Evolutionary conservation across 2,329 filamentous ascomycete genomes (phyloP), one percentile per base, ranked within the genome.

Genomic region (Colletotrichum agaves): DNA sequence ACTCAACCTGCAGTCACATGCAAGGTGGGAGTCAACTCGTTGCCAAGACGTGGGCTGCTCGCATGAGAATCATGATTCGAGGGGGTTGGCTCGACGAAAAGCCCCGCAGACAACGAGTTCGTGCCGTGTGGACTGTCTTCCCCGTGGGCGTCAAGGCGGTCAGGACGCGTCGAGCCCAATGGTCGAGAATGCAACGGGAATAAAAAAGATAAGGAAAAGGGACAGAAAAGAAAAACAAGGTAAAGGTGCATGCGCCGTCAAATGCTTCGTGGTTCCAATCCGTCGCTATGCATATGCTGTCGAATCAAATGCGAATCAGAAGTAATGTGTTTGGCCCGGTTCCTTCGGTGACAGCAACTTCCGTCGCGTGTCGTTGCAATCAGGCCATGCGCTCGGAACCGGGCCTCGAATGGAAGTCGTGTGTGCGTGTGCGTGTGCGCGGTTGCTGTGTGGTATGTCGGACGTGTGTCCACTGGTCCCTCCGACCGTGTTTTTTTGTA

Each of bases 251-350:
- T 58, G 61, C 61, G 61, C 61, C 46, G 12, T 67, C 46, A 58
- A 67, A 67, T 64, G 64, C 64, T 27, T 67, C 52, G 47, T 69
- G 37, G 21, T 39, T 43, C 57, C 61, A 27, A 17, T 27, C 56
- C 52, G 27, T 70, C 68, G 68, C 68, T 70, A 70, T 70, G 68
- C 68, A 66, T 61, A 41, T 70, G 61, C 55, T 62, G 57, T 43
- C 37, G 46, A 67, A 63, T 43, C 46, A 56, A 60, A 60, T 52
- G 33, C 41, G 63, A 49, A 43, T 49, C 41, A 39, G 55, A 37
- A 8, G 31, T 44, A 23, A 15, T 46, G 41, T 49, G 50, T 56
- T 31, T 60, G 44, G 44, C 19, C 23, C 46, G 43, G 23, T 59
- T n/a, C 59, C 19, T 31, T 58, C 17, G 41, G 41, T 65, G 43